Evolutionary conservation across 768 basidiomycete species (phyloP), one percentile per base, ranked within the genome.

Genomic region (Collybia sordida): DNA sequence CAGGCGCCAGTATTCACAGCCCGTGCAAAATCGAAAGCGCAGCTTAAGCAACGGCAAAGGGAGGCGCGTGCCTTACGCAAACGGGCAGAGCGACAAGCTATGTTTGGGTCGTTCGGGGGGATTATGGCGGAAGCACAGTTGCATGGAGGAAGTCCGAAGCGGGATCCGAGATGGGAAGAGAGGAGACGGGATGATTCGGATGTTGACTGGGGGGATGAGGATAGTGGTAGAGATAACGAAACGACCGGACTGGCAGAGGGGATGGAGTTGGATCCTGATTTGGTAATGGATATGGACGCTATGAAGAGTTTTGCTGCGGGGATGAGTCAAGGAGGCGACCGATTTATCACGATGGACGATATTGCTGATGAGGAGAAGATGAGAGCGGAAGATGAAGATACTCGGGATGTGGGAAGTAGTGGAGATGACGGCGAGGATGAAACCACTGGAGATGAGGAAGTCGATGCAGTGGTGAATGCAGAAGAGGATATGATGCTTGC

Each of bases 191-290:
- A 59, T 1, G 61, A 62, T 58, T 61, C 60, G 21, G 60, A 61
- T 54, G 41, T 61, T 34, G 60, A 61, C 60, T 85, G 83, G 23
- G 89, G 90, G 59, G 51, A 89, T 11, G 81, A 87, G 37, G 87
- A 83, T 82, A 85, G 82, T 1, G 69, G 63, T 3, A 69, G 56
- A 56, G 56, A 37, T 24, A 57, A 41, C 12, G 50, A 55, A 11
- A 58, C 53, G 3, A 60, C 45, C 19, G 62, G 65, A 3, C 72
- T 70, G n/a, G 66, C 65, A 1, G 78, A 75, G 45, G 85, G 74
- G 18, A 90, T 90, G 88, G 77, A 80, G 1, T 62, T 90, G 17
- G 88, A 90, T 52, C 67, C 71, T 0, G 86, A 88, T 19, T 44
- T 83, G 36, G 73, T 74, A 7, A 35, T 75, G 8, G 71, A 76